These are phyloP conservation scores for Pythium utonaiense DNA, from an alignment of 352 stramenopile genomes.

Conservation along the genomic window DNA sequence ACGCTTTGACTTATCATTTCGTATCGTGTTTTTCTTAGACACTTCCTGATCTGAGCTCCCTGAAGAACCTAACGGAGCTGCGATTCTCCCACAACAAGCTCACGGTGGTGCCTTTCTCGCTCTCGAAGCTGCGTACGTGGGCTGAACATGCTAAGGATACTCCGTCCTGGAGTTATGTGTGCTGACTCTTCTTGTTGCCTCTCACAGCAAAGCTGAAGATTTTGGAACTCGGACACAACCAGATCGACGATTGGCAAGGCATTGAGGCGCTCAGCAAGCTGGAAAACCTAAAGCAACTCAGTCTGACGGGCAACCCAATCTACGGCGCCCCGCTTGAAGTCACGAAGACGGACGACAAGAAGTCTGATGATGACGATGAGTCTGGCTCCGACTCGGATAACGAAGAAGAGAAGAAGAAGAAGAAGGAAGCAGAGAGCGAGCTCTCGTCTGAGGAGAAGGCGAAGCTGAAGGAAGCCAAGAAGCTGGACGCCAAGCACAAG, in stretches of 20 bases:
- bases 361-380: conserved; percentile 8
- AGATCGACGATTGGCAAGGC: conserved; percentile 77
- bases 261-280: conserved; percentile 58
- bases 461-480: conserved; percentile 59
- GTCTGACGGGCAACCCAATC: conserved; percentile 78
- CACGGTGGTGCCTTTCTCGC: conserved; percentile 51
- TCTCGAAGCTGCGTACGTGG: conserved; percentile 62
- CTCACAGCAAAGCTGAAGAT: conserved; percentile 72
- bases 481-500: conserved; percentile 77
- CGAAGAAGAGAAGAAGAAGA: conserved; percentile 16
- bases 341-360: conserved; percentile 15
- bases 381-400: not conserved
- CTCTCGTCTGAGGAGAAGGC: conserved; percentile 45
- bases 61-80: conserved; percentile 70
- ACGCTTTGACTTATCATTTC: not conserved
- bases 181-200: not conserved
- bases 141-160: not conserved
- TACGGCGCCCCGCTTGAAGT: conserved; percentile 47
- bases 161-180: no score
- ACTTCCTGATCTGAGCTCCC: conserved; percentile 61
- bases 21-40: conserved; percentile 21
- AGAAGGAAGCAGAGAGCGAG: conserved; percentile 26
- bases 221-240: conserved; percentile 77
- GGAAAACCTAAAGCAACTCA: conserved; percentile 73
- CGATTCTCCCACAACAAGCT: conserved; percentile 82